These are phyloP conservation scores for Pinus taeda DNA, from an alignment of 75 land plant species.

Conservation along the genomic window DNA sequence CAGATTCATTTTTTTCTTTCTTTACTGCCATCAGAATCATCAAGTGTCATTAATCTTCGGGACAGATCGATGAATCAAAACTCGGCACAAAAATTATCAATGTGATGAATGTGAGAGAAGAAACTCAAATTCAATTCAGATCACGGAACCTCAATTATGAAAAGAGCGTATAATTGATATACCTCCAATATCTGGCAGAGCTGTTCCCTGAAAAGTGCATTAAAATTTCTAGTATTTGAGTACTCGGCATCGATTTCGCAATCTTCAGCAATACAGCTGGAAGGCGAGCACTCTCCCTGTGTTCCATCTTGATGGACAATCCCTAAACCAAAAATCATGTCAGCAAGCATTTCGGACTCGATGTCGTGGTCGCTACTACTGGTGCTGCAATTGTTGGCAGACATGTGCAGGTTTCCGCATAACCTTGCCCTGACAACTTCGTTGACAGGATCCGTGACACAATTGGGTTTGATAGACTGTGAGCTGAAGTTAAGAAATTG, in stretches of 20 bases:
- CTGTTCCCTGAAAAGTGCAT: background rate
- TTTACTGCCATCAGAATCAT: too few species aligned
- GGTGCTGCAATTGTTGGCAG: background rate
- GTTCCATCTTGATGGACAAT: slow-evolving; percentile 9
- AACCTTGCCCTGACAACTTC: background rate
- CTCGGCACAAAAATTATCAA: background rate
- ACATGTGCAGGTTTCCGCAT: background rate
- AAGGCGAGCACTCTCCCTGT: background rate
- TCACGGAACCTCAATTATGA: background rate
- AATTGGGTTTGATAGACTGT: background rate
- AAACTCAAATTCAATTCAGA: too few species aligned
- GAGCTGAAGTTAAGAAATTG: background rate
- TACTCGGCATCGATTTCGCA: slow-evolving; percentile 10
- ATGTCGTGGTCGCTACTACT: slow-evolving; percentile 49
- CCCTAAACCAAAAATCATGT: slow-evolving; percentile 44
- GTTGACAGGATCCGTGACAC: too few species aligned
- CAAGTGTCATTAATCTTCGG: too few species aligned
- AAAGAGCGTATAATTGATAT: background rate
- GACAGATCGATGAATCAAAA: too few species aligned
- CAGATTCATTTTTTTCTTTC: too few species aligned
- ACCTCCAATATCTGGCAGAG: background rate
- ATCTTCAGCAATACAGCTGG: slow-evolving; percentile 4
- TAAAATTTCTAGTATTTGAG: background rate
- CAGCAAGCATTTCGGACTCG: slow-evolving; percentile 27
- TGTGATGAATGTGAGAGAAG: background rate